Base-by-base conservation (phyloP, 1,139 yeast genomes). In the Diutina siamensis region DNA sequence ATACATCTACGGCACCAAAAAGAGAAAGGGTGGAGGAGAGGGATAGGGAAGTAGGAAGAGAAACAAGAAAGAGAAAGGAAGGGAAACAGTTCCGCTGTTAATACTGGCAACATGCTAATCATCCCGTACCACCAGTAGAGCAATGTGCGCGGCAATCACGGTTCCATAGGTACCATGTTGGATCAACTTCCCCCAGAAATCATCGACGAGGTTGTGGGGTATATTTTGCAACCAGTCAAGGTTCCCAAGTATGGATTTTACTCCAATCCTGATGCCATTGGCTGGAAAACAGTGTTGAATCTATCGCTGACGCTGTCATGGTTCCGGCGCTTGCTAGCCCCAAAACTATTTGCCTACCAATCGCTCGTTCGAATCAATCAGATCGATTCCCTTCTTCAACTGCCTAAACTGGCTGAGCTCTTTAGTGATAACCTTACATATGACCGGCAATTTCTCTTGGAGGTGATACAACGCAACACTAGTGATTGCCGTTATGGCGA, bases 401-500 rank as follows among this genome's bases (percentile, higher is more conserved):
- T 25, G n/a, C 15, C 42, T 3, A 25, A 25, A 13, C 18, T 5
- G 13, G 12, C 19, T 3, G 42, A 38, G 15, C 31, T 21, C 8
- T 25, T 22, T 15, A 38, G 42, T 12, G 32, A 38, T 10, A 27
- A 25, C n/a, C 32, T 22, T 20, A 36, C 28, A 2, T 38, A 25
- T 18, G 32, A 22, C 21, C 32, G 32, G 9, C 32, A 25, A 25
- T 38, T 25, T n/a, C 21, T 38, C 13, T 7, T 13, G 12, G 42
- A 38, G 17, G 42, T 38, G 32, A 15, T 22, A 17, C 32, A 38
- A 38, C 42, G 42, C 12, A 38, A 38, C n/a, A 12, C 22, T 7
- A 20, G 22, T 3, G 32, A 25, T 20, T 38, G 42, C 13, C 32
- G 42, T 12, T 22, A 38, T 10, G 21, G 31, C 10, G 42, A 38